phyloP scores from a whole-genome alignment of 2,329 filamentous ascomycete genomes.

The Aspergillus transmontanensis region DNA sequence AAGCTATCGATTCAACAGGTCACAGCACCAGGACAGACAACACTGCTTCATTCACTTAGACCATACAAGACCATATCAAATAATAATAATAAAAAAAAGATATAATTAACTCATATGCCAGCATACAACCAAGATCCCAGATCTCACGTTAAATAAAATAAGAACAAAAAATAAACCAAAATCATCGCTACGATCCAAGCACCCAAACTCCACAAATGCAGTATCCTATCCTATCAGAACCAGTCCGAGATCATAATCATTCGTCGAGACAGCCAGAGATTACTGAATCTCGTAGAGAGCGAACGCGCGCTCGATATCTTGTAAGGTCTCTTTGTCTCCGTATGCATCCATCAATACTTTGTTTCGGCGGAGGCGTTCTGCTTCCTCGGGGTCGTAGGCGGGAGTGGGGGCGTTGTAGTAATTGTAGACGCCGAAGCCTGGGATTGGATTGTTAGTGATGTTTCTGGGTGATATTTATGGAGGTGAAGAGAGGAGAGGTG shows the following conservation, averaged over 20 bases:
- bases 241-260: neutral
- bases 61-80: neutral
- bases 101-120: neutral
- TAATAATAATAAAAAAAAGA: neutral
- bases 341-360: slow-evolving; percentile 50
- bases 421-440: slow-evolving; percentile 24
- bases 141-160: neutral
- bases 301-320: slow-evolving; percentile 49
- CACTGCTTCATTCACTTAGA: neutral
- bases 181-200: neutral
- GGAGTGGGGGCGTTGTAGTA: slow-evolving; percentile 10
- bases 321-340: slow-evolving; percentile 46
- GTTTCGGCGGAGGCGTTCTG: slow-evolving; percentile 40
- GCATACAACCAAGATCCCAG: neutral
- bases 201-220: neutral
- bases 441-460: neutral
- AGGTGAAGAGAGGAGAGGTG: neutral
- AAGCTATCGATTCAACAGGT: neutral
- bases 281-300: slow-evolving; percentile 47
- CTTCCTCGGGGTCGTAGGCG: slow-evolving; percentile 24
- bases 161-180: neutral
- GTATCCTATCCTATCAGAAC: neutral
- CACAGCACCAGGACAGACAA: neutral
- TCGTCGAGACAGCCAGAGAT: neutral
- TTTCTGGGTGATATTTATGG: neutral